Evolutionary conservation across 257 asterid species (phyloP).

Genomic region (Ocimum tenuiflorum): DNA sequence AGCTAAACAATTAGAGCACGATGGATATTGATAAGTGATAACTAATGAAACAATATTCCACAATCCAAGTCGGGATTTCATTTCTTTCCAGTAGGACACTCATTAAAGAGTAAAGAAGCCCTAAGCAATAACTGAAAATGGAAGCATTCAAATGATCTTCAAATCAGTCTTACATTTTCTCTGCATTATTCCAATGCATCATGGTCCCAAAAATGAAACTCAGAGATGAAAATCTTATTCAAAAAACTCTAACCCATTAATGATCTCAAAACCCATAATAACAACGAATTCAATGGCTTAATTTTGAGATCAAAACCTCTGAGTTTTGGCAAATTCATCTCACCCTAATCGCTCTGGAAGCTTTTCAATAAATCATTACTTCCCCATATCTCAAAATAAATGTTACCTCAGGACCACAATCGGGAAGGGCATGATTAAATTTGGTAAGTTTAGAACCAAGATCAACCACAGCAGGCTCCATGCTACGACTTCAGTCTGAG

Average conservation of each 20-base stretch:
- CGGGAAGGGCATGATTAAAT: constrained; percentile 21
- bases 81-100: not conserved
- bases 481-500: constrained; percentile 2
- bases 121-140: constrained; percentile 4
- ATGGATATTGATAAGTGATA: not conserved
- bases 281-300: not conserved
- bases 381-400: not conserved
- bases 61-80: not conserved
- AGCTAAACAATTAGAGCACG: not conserved
- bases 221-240: constrained; percentile 1
- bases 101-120: not conserved
- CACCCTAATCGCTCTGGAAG: constrained; percentile 1
- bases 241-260: constrained; percentile 10
- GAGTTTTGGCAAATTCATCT: not conserved
- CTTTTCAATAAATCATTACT: constrained; percentile 1
- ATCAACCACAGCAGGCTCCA: constrained; percentile 39
- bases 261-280: not conserved
- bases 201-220: not conserved
- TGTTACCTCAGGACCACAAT: constrained; percentile 26
- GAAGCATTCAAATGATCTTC: not conserved
- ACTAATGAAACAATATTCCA: not conserved
- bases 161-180: constrained; percentile 6
- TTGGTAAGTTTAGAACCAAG: constrained; percentile 29
- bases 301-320: not conserved
- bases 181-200: constrained; percentile 4